Conservation (phyloP, 73 alveolate genomes). For the Paramecium caudatum region DNA sequence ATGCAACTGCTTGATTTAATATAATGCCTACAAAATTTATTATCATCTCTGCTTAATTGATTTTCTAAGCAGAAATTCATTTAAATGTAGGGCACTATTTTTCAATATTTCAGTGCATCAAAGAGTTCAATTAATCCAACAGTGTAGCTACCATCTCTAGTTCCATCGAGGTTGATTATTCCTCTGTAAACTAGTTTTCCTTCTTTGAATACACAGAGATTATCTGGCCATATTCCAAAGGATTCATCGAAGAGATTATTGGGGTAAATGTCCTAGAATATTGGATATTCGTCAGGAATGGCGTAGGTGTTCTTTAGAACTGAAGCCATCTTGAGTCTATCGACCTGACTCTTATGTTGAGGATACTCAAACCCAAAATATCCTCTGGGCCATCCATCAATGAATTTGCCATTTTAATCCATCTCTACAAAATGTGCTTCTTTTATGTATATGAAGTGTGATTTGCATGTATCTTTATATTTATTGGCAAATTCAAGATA, state of each 20-base stretch:
- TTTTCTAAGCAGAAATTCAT: too few relatives aligned
- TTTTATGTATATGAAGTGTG: conserved; percentile 42
- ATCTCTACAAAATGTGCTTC: conserved; percentile 60
- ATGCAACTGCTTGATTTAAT: conserved; percentile 55
- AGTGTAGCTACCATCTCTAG: neutral
- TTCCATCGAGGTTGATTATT: conserved; percentile 36
- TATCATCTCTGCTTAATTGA: too few relatives aligned
- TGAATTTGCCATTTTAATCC: neutral
- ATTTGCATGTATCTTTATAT: conserved; percentile 36
- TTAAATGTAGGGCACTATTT: too few relatives aligned
- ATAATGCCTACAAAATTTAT: too few relatives aligned
- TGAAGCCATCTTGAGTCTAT: conserved; percentile 29
- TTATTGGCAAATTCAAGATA: conserved; percentile 50
- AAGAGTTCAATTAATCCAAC: too few relatives aligned
- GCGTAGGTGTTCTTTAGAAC: neutral
- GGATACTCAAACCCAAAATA: conserved; percentile 32
- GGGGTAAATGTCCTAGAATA: conserved; percentile 21
- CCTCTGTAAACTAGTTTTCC: conserved; percentile 23
- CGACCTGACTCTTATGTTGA: conserved; percentile 23
- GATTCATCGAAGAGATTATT: conserved; percentile 12
- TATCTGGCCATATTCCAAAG: conserved; percentile 70
- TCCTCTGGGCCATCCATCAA: conserved; percentile 64
- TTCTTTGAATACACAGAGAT: conserved; percentile 3
- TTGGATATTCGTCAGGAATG: conserved; percentile 52
- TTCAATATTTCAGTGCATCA: too few relatives aligned